Percentiles rank a stretch among this genome's conserved stretches.
Evolutionary conservation across 2,329 filamentous ascomycete genomes (phyloP).

Genomic region (Nectriaceae sp.): DNA sequence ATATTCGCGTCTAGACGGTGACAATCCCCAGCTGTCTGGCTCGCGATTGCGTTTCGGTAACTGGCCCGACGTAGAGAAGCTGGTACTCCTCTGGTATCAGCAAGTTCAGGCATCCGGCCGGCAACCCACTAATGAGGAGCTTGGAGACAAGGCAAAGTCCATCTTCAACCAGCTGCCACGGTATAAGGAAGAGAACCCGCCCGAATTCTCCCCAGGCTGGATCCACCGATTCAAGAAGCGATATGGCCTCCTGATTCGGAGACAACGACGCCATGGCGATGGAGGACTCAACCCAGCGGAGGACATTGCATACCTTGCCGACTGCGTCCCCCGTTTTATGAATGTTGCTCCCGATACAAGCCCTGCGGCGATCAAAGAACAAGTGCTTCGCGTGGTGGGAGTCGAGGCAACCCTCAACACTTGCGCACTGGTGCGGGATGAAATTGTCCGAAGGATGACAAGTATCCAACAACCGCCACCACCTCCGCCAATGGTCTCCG

Average conservation of each 20-base stretch:
- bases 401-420: constrained; percentile 55
- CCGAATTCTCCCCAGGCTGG: constrained; percentile 65
- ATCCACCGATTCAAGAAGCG: constrained; percentile 67
- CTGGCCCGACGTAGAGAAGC: constrained; percentile 64
- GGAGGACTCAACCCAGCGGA: constrained; percentile 50
- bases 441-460: constrained; percentile 48
- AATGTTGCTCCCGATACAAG: constrained; percentile 58
- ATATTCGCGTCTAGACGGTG: constrained; percentile 62
- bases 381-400: constrained; percentile 55
- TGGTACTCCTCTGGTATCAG: constrained; percentile 58
- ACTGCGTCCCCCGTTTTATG: constrained; percentile 62
- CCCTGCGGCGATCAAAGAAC: constrained; percentile 60
- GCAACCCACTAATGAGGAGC: constrained; percentile 62
- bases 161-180: constrained; percentile 61
- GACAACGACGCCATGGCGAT: constrained; percentile 55
- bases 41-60: constrained; percentile 64
- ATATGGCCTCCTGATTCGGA: constrained; percentile 58
- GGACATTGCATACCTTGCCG: constrained; percentile 61
- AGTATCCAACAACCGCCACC: constrained; percentile 23
- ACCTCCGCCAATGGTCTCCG: constrained; percentile 26
- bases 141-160: constrained; percentile 61
- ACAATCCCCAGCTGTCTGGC: constrained; percentile 61
- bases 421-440: constrained; percentile 60
- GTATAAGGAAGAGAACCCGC: constrained; percentile 60
- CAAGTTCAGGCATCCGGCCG: constrained; percentile 53